Evolutionary conservation across 2,329 filamentous ascomycete genomes (phyloP).

Genomic region (Neopestalotiopsis rosae): DNA sequence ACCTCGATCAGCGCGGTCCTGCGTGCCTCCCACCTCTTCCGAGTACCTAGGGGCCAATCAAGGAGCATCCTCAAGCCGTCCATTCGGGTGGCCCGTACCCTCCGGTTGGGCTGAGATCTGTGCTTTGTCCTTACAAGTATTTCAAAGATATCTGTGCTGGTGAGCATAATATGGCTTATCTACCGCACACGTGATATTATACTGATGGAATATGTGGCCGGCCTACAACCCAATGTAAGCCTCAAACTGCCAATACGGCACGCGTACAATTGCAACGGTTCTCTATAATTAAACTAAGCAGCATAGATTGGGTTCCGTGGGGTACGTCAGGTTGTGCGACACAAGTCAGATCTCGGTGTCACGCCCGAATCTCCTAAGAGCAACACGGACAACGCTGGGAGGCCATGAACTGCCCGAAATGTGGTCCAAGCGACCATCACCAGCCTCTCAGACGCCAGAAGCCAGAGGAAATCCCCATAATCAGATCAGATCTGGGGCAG

Average conservation of each 20-base stretch:
- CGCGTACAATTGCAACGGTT: not conserved
- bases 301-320: not conserved
- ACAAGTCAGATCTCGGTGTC: not conserved
- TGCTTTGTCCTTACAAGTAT: not conserved
- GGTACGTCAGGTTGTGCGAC: conserved; percentile 1
- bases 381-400: not conserved
- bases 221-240: not conserved
- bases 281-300: not conserved
- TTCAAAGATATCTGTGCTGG: not conserved
- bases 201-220: not conserved
- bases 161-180: not conserved
- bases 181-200: not conserved
- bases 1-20: not conserved
- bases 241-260: not conserved
- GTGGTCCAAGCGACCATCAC: not conserved
- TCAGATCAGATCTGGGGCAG: not conserved
- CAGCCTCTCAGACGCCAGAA: not conserved
- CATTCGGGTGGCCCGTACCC: not conserved
- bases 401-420: not conserved
- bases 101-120: not conserved
- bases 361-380: not conserved
- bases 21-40: not conserved
- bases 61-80: not conserved
- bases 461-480: not conserved
- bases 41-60: not conserved